These are phyloP conservation scores for Chrysanthemum seticuspe DNA, from an alignment of 129 eudicot species.

Conservation along the genomic window DNA sequence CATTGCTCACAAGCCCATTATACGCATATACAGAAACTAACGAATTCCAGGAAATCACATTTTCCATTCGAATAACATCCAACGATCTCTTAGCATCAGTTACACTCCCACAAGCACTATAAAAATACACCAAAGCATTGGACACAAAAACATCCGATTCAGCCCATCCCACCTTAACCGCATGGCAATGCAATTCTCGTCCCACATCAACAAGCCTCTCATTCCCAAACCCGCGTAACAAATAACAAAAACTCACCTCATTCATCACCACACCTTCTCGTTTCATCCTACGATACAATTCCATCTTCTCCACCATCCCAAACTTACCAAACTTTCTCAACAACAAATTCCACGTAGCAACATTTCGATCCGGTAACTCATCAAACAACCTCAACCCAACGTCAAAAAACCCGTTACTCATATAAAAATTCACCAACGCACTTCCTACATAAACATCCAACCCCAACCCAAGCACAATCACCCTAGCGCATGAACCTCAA, in stretches of 20 bases:
- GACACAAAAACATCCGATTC: constrained; percentile 59
- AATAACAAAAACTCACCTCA: constrained; percentile 59
- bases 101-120: constrained; percentile 67
- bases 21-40: constrained; percentile 50
- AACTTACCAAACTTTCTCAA: constrained; percentile 47
- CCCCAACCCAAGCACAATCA: constrained; percentile 52
- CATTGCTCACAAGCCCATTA: constrained; percentile 39
- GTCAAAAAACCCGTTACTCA: constrained; percentile 46
- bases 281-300: constrained; percentile 43
- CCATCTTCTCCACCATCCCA: constrained; percentile 46
- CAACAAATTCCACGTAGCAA: constrained; percentile 68
- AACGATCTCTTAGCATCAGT: constrained; percentile 50
- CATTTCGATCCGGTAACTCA: constrained; percentile 54
- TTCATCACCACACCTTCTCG: constrained; percentile 43
- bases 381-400: constrained; percentile 54
- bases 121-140: constrained; percentile 76
- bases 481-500: constrained; percentile 55
- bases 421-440: constrained; percentile 66
- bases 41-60: constrained; percentile 82
- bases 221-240: constrained; percentile 51
- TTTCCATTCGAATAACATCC: constrained; percentile 47
- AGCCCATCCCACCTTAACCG: constrained; percentile 61
- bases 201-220: constrained; percentile 48
- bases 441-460: constrained; percentile 53
- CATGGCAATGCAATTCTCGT: constrained; percentile 55